A percentile compares a stretch with the other conserved stretches of the same genome.
These are phyloP conservation scores for Eutypa lata DNA, from an alignment of 2,329 filamentous ascomycete species.

Conservation along the genomic window DNA sequence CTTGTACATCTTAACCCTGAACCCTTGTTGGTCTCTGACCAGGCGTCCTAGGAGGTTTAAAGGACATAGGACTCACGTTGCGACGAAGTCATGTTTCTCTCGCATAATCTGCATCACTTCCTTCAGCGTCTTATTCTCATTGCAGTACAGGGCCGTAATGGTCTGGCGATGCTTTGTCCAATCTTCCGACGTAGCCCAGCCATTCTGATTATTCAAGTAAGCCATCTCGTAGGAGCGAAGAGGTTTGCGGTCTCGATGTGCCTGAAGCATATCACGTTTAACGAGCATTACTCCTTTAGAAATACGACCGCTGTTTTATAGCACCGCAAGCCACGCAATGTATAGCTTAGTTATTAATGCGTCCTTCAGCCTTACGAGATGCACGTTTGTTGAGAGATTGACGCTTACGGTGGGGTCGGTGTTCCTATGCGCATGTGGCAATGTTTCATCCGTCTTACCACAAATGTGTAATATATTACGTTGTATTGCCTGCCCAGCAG, in stretches of 20 bases:
- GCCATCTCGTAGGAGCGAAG: neutral
- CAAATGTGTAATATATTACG: neutral
- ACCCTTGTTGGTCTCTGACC: conserved; percentile 3
- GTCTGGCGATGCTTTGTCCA: conserved; percentile 17
- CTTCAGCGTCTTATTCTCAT: conserved; percentile 19
- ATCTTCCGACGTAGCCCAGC: conserved; percentile 15
- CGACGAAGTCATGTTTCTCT: conserved; percentile 17
- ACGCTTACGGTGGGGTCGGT: neutral
- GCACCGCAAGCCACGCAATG: neutral
- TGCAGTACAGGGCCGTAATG: conserved; percentile 16
- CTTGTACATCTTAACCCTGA: conserved; percentile 22
- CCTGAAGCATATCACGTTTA: neutral
- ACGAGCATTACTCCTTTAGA: neutral
- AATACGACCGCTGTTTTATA: neutral
- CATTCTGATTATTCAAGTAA: conserved; percentile 2
- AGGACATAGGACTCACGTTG: conserved; percentile 15
- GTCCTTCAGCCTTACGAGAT: neutral
- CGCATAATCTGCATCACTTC: conserved; percentile 21
- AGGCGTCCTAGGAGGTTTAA: neutral
- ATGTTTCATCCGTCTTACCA: neutral
- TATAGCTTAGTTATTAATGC: neutral
- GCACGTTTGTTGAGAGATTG: neutral
- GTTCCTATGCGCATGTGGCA: neutral
- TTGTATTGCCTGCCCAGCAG: neutral
- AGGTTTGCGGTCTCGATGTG: neutral